These are phyloP conservation scores for Mycena leptocephala DNA, from an alignment of 768 basidiomycete species.

Conservation along the genomic window DNA sequence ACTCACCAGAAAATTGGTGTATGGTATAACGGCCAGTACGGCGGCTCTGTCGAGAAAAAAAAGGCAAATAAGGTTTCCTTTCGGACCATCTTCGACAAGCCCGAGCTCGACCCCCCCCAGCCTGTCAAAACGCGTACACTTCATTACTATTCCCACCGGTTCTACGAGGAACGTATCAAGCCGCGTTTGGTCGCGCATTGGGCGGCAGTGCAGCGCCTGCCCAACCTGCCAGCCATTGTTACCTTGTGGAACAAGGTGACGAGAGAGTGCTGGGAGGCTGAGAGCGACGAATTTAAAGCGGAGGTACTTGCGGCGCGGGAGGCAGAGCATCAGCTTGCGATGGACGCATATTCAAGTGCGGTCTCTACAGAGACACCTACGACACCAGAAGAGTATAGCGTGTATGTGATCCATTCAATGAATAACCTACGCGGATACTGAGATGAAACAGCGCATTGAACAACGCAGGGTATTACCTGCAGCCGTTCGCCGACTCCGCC, in stretches of 20 bases:
- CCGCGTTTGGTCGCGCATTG: background rate
- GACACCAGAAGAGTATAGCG: background rate
- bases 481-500: background rate
- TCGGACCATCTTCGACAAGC: background rate
- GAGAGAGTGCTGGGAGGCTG: background rate
- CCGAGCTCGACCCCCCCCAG: background rate
- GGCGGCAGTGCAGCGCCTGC: background rate
- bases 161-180: constrained; percentile 14
- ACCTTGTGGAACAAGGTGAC: background rate
- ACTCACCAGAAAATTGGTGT: constrained; percentile 1
- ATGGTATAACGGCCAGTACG: background rate
- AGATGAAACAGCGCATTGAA: background rate
- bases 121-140: background rate
- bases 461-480: background rate
- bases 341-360: background rate
- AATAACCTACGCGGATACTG: background rate
- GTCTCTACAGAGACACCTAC: background rate
- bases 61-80: background rate
- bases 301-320: background rate
- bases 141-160: background rate
- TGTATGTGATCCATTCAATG: background rate
- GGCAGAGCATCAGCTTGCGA: background rate
- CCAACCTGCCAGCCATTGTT: background rate
- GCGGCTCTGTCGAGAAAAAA: background rate
- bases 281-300: background rate